phyloP scores from a whole-genome alignment of 2,329 filamentous ascomycete species.

The Scytalidium sp. region DNA sequence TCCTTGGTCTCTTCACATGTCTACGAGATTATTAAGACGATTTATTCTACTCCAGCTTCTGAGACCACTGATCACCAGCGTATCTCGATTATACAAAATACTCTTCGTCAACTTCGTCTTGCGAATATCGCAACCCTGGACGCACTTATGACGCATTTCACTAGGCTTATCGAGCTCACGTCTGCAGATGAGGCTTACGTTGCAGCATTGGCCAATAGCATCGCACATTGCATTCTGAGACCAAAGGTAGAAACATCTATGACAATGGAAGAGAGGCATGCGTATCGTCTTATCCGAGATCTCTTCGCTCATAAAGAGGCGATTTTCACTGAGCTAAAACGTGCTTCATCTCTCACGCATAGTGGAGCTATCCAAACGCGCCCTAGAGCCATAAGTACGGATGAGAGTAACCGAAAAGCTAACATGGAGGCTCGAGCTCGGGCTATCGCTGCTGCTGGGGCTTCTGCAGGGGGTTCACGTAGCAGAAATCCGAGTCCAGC shows the following conservation, averaged over 20 bases:
- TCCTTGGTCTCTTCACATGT: constrained; percentile 98
- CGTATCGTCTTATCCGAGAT: constrained; percentile 85
- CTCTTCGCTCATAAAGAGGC: constrained; percentile 90
- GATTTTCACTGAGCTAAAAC: constrained; percentile 95
- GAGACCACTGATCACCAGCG: constrained; percentile 76
- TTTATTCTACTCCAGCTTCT: constrained; percentile 79
- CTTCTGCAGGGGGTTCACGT: constrained; percentile 47
- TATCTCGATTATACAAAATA: constrained; percentile 90
- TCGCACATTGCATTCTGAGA: constrained; percentile 85
- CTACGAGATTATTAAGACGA: constrained; percentile 97
- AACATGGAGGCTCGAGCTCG: constrained; percentile 92
- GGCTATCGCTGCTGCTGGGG: constrained; percentile 60
- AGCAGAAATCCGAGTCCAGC: constrained; percentile 74
- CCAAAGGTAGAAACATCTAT: constrained; percentile 85
- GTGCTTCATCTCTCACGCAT: constrained; percentile 70
- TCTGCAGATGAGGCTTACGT: constrained; percentile 91
- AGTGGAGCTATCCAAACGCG: constrained; percentile 60
- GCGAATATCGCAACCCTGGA: constrained; percentile 99
- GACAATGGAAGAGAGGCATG: constrained; percentile 93
- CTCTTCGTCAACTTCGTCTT: constrained; percentile 87
- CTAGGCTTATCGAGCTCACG: constrained; percentile 90
- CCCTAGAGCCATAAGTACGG: constrained; percentile 85
- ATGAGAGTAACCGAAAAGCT: constrained; percentile 91
- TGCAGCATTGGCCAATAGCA: constrained; percentile 64
- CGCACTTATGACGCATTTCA: constrained; percentile 97